phyloP scores from a whole-genome alignment of 78 protist species.

The Dictyostelium intermedium region DNA sequence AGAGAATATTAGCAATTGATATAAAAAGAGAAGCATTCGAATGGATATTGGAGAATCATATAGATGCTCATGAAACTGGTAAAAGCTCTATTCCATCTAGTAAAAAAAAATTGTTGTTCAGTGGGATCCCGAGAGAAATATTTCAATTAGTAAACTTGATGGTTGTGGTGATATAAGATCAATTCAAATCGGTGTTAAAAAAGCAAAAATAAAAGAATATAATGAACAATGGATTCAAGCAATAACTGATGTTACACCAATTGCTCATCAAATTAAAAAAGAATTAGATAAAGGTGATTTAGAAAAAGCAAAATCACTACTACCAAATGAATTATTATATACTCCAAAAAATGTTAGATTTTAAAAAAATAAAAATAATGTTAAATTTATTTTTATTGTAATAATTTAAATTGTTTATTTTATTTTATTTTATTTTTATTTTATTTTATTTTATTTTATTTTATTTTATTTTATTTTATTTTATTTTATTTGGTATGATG shows the following conservation, averaged over 20 bases:
- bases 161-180: conserved; percentile 19
- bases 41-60: conserved; percentile 29
- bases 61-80: background rate
- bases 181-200: conserved; percentile 36
- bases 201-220: background rate
- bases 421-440: too few species aligned
- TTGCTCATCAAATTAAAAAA: conserved; percentile 3
- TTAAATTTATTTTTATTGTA: too few species aligned
- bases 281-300: background rate
- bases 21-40: conserved; percentile 35
- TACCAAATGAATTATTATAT: conserved; percentile 21
- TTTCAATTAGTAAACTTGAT: background rate
- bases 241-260: conserved; percentile 23
- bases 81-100: background rate
- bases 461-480: too few species aligned
- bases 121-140: conserved; percentile 63
- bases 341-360: conserved; percentile 28
- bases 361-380: background rate
- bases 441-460: too few species aligned
- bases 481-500: too few species aligned
- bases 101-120: conserved; percentile 27
- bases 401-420: too few species aligned
- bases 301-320: conserved; percentile 30
- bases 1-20: conserved; percentile 34
- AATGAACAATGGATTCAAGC: conserved; percentile 19